phyloP scores from a whole-genome alignment of 805 yeast genomes.

The Wickerhamomyces chaumierensis region DNA sequence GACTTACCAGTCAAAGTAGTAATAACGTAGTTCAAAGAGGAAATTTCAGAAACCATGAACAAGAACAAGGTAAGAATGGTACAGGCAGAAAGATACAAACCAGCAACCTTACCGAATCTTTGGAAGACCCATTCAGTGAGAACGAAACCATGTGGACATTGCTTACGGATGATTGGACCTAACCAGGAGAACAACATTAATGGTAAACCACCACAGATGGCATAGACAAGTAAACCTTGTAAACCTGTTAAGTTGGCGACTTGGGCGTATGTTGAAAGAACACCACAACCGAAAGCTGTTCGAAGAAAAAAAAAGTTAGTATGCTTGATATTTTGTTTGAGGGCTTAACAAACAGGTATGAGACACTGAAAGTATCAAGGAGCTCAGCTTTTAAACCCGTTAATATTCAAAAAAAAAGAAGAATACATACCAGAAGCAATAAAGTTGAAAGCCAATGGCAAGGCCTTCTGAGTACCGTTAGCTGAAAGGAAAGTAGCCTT shows the following conservation, averaged over 20 bases:
- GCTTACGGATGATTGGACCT: conserved; percentile 70
- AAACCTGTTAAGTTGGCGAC: conserved; percentile 80
- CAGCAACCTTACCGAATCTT: conserved; percentile 67
- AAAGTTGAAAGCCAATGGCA: conserved; percentile 79
- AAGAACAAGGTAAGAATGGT: conserved; percentile 77
- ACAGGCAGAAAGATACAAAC: conserved; percentile 66
- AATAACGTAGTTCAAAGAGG: conserved; percentile 70
- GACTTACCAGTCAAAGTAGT: conserved; percentile 67
- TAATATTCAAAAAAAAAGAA: not conserved
- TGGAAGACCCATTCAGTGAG: conserved; percentile 90
- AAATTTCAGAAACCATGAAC: conserved; percentile 78
- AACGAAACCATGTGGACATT: conserved; percentile 85
- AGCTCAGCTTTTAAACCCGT: conserved; percentile 1
- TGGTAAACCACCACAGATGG: conserved; percentile 75
- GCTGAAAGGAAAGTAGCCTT: conserved; percentile 56
- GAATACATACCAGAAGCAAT: conserved; percentile 87
- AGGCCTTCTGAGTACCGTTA: conserved; percentile 68
- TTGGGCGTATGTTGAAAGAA: conserved; percentile 74
- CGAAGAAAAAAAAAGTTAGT: not conserved
- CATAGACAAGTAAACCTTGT: conserved; percentile 78
- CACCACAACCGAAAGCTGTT: conserved; percentile 89
- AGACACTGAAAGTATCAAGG: conserved; percentile 6
- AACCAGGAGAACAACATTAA: conserved; percentile 70
- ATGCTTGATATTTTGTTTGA: too few relatives aligned
- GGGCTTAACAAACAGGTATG: too few relatives aligned